These are phyloP conservation scores for Exserohilum turcica DNA, from an alignment of 2,329 filamentous ascomycete species.

Conservation along the genomic window DNA sequence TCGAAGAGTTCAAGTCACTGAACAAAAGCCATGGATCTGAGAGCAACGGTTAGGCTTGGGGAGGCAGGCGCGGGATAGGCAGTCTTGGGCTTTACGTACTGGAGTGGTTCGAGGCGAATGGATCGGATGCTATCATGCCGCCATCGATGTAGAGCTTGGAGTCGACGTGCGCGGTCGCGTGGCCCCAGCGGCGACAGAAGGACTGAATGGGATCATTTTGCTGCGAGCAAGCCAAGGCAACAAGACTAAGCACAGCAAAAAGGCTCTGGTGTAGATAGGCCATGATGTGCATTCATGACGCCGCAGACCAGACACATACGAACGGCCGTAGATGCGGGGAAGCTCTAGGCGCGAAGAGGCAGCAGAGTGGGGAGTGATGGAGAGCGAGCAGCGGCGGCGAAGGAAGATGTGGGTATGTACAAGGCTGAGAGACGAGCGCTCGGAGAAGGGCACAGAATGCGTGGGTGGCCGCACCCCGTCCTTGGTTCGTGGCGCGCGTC, in stretches of 20 bases:
- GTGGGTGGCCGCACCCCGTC: conserved; percentile 22
- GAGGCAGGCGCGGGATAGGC: not conserved
- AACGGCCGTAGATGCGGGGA: conserved; percentile 18
- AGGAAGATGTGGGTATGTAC: conserved; percentile 24
- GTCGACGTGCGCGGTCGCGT: conserved; percentile 66
- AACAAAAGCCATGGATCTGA: conserved; percentile 62
- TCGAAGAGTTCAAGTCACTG: conserved; percentile 59
- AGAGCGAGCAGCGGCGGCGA: conserved; percentile 17
- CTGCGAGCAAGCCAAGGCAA: conserved; percentile 31
- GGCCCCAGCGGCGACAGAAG: conserved; percentile 57
- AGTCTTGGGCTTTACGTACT: conserved; percentile 53
- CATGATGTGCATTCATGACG: conserved; percentile 42
- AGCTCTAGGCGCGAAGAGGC: conserved; percentile 12
- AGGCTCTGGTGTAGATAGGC: conserved; percentile 34
- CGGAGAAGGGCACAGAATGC: conserved; percentile 23
- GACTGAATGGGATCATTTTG: conserved; percentile 61
- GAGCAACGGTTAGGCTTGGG: conserved; percentile 16
- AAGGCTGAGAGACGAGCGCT: conserved; percentile 37
- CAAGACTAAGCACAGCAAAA: conserved; percentile 35
- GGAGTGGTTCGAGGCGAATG: conserved; percentile 54
- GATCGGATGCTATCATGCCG: conserved; percentile 18
- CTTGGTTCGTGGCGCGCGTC: conserved; percentile 27
- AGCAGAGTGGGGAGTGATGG: conserved; percentile 16
- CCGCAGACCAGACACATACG: conserved; percentile 18
- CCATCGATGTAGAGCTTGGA: conserved; percentile 67